A percentile compares a stretch with the other conserved stretches of the same genome.
These are phyloP conservation scores for Uromyces viciae-fabae DNA, from an alignment of 1,284 basidiomycete genomes.

Conservation along the genomic window DNA sequence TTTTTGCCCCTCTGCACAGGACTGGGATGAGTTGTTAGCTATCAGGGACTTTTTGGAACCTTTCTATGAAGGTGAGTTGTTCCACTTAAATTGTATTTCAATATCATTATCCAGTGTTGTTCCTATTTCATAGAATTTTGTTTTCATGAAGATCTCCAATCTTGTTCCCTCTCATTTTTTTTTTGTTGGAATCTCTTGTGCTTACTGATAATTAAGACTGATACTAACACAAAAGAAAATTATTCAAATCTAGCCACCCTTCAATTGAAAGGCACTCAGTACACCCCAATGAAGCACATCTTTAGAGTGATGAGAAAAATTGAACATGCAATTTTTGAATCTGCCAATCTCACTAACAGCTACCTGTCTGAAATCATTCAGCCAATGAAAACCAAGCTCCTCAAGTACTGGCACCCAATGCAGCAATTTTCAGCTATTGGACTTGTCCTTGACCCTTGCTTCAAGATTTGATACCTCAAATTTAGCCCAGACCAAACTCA, in stretches of 20 bases:
- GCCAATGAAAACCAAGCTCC: not conserved
- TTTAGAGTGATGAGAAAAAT: not conserved
- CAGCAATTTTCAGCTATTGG: not conserved
- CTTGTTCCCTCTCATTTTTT: not conserved
- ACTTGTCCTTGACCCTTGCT: not conserved
- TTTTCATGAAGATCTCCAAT: not conserved
- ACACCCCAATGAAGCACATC: not conserved
- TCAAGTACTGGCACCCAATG: conserved; percentile 1
- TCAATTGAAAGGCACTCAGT: not conserved
- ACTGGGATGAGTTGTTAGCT: not conserved
- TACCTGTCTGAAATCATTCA: not conserved
- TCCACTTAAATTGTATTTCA: not conserved
- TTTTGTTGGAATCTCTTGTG: not conserved
- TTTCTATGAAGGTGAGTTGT: not conserved
- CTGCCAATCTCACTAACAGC: not conserved
- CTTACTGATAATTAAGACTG: no score
- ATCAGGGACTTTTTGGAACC: not conserved
- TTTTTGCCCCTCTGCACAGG: not conserved
- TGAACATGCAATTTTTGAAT: not conserved
- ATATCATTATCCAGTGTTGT: no score
- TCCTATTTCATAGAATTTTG: not conserved
- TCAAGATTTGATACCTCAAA: not conserved
- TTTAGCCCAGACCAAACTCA: not conserved
- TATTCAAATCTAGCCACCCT: not conserved
- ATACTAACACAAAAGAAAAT: no score